Evolutionary conservation across 768 basidiomycete genomes (phyloP).

Genomic region (Royoungia palumana): DNA sequence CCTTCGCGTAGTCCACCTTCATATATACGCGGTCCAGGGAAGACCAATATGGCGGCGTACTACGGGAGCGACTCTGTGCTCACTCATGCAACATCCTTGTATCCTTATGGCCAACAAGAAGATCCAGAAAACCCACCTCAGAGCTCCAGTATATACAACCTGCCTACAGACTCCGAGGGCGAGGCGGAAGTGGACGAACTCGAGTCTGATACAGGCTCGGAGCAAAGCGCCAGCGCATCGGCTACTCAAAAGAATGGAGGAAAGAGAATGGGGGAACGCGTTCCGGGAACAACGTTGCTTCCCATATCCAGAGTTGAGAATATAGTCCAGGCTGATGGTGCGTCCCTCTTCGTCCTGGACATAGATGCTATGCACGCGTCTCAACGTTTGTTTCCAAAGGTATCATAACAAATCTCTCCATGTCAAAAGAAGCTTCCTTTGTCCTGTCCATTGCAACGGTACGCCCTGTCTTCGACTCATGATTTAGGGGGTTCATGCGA

Average conservation of each 20-base stretch:
- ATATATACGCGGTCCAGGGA: slow-evolving; percentile 8
- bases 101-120: slow-evolving; percentile 28
- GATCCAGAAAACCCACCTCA: slow-evolving; percentile 24
- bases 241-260: slow-evolving; percentile 26
- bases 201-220: slow-evolving; percentile 33
- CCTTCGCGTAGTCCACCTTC: slow-evolving; percentile 7
- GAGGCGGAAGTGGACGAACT: slow-evolving; percentile 35
- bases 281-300: slow-evolving; percentile 63
- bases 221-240: slow-evolving; percentile 26
- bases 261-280: slow-evolving; percentile 39
- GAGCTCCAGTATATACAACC: slow-evolving; percentile 29
- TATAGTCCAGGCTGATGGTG: slow-evolving; percentile 78
- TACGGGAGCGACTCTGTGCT: slow-evolving; percentile 27
- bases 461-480: slow-evolving; percentile 15
- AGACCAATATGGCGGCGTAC: slow-evolving; percentile 30
- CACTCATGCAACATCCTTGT: slow-evolving; percentile 32
- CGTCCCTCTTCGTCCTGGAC: slow-evolving; percentile 22
- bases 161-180: slow-evolving; percentile 34
- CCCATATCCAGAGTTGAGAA: slow-evolving; percentile 67
- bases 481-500: slow-evolving; percentile 13
- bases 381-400: slow-evolving; percentile 35
- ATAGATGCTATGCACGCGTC: slow-evolving; percentile 14
- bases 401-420: slow-evolving; percentile 55
- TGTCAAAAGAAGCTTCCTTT: slow-evolving; percentile 76
- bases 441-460: slow-evolving; percentile 77